Base-by-base conservation (phyloP, 2,329 filamentous ascomycete species). In the Raffaelea ambrosiae region DNA sequence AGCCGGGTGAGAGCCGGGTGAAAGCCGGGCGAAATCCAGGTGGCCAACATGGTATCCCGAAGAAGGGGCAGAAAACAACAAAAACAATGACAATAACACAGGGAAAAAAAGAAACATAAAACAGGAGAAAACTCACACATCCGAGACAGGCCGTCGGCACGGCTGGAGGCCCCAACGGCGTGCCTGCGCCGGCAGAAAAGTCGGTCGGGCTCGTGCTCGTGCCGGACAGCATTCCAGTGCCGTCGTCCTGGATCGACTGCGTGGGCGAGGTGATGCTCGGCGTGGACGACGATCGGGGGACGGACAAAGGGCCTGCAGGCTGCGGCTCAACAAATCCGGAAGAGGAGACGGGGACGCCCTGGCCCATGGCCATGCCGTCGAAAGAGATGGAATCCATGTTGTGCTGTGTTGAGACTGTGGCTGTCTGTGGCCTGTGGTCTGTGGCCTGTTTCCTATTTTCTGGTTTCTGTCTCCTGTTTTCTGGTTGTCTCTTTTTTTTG, bases 71-170 rank as follows among this genome's bases (percentile, higher is more conserved):
- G 26, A 16, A 42, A 29, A 42, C 11, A 14, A 29, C 5, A 7
- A 16, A 29, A 41, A 9, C 40, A 39, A 40, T 16, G 19, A 48
- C 19, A 29, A 33, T n/a, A 38, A 38, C 7, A 10, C 14, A 38
- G 18, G 8, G 35, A 31, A 26, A 16, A 33, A 20, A 23, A 39
- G 26, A 19, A 10, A 22, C 4, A 46, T 21, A 38, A 49, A 44
- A 29, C 29, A 9, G 35, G 16, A 8, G 16, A 10, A 7, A 38
- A 66, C 74, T 65, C 66, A 79, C 75, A 61, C 75, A 79, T 48
- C 71, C 70, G 41, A 79, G 63, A 58, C 76, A 79, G 21, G 76
- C 76, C 26, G 76, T 73, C 43, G 74, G 67, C 10, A 56, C 53
- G 16, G 50, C 48, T 4, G 26, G 26, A 13, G 26, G 26, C 7